phyloP scores from a whole-genome alignment of 75 land plant species.

The Pinus albicaulis region DNA sequence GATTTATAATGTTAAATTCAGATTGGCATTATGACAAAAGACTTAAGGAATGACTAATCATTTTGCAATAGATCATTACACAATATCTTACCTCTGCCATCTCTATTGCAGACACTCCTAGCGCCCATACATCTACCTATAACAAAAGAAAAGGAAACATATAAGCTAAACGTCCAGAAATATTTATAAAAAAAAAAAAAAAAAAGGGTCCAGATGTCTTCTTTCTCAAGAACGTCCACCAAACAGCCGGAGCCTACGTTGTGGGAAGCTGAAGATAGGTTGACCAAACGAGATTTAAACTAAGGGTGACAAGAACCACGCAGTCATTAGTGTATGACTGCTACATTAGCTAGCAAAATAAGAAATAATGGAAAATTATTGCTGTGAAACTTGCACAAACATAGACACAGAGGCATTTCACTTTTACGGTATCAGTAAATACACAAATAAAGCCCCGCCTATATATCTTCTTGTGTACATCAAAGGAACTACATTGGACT shows the following conservation, averaged over 20 bases:
- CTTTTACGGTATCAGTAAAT: background rate
- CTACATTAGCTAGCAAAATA: background rate
- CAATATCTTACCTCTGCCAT: conserved; percentile 88
- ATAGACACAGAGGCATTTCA: background rate
- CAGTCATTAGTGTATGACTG: background rate
- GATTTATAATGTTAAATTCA: background rate
- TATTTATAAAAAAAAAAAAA: no score
- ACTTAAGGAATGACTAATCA: background rate
- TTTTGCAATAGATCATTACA: background rate
- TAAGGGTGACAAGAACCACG: background rate
- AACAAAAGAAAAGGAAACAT: conserved; percentile 9
- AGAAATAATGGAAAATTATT: background rate
- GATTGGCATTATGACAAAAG: background rate
- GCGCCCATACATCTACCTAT: conserved; percentile 99
- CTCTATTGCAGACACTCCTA: conserved; percentile 99
- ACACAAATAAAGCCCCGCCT: background rate
- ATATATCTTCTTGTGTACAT: background rate
- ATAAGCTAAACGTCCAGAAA: background rate
- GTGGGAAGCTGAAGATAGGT: background rate
- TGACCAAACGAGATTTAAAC: background rate
- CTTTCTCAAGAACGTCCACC: background rate
- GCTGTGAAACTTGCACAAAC: background rate
- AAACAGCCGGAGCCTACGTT: background rate
- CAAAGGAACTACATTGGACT: background rate
- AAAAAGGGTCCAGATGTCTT: background rate